Base-by-base conservation (phyloP, 768 basidiomycete genomes). In the Hortiboletus flavorubellus region DNA sequence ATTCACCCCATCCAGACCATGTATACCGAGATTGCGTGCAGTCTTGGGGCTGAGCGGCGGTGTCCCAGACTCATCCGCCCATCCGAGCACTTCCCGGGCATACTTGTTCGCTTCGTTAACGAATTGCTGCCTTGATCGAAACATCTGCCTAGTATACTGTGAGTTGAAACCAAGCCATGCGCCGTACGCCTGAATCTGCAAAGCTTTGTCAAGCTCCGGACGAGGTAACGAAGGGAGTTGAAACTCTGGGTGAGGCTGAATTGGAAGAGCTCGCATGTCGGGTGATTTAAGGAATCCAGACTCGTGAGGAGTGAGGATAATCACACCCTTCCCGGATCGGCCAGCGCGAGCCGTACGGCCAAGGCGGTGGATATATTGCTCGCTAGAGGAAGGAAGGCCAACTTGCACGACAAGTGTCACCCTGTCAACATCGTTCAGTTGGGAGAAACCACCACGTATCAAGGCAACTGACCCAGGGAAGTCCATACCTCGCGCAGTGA, bases 291-390 rank as follows among this genome's bases (percentile, higher is more conserved):
- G 68, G 73, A 87, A 86, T 45, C 67, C 71, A 21, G 67, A 53
- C 59, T 88, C 86, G 34, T 69, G 72, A 7, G 75, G 75, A 38
- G 79, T 75, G 47, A 87, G 76, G 39, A 87, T 70, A 42, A 87
- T 61, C 49, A 83, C 73, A 3, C 85, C 84, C 38, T 75, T 76
- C 0, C 89, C 87, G 6, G 78, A 73, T 44, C 81, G 73, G 6
- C 88, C 89, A 0, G 89, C 89, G 42, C 89, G 82, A 11, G 88
- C 89, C 16, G 88, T 91, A 45, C 88, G 81, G 14, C 89, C 89
- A 8, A 91, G 83, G 21, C 89, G 81, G 62, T 90, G 89, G 52
- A 91, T 84, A 69, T 91, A 90, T 65, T 89, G 87, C 62, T 89
- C 89, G 26, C 82, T 77, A 52, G 84, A 79, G 0, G 82, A 78